Evolutionary conservation across 2,329 filamentous ascomycete genomes (phyloP), one percentile per base, ranked within the genome.

Genomic region (Corniculantispora saksenae): DNA sequence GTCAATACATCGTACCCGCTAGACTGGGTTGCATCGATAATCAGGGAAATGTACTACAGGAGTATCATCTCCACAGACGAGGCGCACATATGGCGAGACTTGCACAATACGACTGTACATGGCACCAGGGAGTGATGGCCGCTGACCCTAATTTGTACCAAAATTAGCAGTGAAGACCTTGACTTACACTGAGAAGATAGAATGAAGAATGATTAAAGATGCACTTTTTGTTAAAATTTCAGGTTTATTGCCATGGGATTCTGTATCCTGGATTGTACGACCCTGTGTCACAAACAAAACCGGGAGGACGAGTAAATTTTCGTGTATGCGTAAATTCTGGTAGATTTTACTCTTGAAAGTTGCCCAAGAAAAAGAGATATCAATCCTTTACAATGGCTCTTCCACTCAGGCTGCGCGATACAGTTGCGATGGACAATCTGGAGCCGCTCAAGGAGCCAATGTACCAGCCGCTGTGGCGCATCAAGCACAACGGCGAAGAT

Each of bases 401-500:
- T 15, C 12, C 38, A 19, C 17, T 43, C 17, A 13, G 38, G 38
- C 17, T 43, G 10, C 38, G 38, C 17, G 17, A 13, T 13, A 43
- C 4, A 43, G 27, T 17, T 54, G 5, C n/a, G 25, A 62, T 56
- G 60, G 40, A 48, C 6, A n/a, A 55, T 8, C 15, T 43, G 50
- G 50, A 54, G 25, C 27, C 13, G 2, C 35, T 61, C 17, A 25
- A 61, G 35, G 25, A 43, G 10, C 58, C 58, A 13, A 61, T 61
- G 53, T 57, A 48, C 27, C 61, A 63, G 43, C 15, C 61, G 13
- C 21, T 63, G 15, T 57, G 61, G 61, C 61, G 43, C 43, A 43
- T 47, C 40, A 48, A 63, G 29, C 43, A 63, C 27, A 6, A 63
- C 21, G 53, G 21, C n/a, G 17, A 48, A n/a, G 53, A 57, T 12